phyloP scores from a whole-genome alignment of 164 flowering plant genomes.

The Chimonanthus salicifolius region DNA sequence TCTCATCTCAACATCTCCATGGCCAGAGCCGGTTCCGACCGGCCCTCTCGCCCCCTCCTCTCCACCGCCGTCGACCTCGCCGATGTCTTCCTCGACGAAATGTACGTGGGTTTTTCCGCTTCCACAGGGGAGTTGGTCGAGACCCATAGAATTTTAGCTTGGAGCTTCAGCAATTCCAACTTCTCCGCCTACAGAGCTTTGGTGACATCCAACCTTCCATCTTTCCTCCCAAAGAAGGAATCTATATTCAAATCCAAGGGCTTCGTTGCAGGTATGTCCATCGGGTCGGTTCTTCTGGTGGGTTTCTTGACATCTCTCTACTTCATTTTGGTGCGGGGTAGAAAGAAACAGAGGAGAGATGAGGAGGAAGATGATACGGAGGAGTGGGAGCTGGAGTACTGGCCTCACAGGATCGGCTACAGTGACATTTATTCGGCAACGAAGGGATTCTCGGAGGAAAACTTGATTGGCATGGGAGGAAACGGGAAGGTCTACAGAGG shows the following conservation, averaged over 20 bases:
- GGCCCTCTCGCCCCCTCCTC: slow-evolving; percentile 28
- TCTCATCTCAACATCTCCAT: slow-evolving; percentile 27
- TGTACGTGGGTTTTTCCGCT: slow-evolving; percentile 39
- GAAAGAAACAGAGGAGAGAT: neutral
- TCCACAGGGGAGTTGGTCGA: slow-evolving; percentile 33
- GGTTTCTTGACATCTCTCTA: neutral
- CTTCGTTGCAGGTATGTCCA: slow-evolving; percentile 24
- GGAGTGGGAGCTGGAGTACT: slow-evolving; percentile 50
- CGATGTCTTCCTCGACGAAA: slow-evolving; percentile 31
- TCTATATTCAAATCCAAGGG: slow-evolving; percentile 15
- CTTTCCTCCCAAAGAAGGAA: slow-evolving; percentile 22
- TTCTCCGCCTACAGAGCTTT: slow-evolving; percentile 30
- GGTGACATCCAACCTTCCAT: slow-evolving; percentile 29
- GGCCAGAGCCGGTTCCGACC: slow-evolving; percentile 28
- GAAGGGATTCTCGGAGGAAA: slow-evolving; percentile 30
- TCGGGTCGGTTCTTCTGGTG: slow-evolving; percentile 8
- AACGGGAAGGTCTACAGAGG: slow-evolving; percentile 47
- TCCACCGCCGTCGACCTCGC: slow-evolving; percentile 21
- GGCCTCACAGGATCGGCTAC: slow-evolving; percentile 44
- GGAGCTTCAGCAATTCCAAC: slow-evolving; percentile 45
- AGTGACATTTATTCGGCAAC: slow-evolving; percentile 35
- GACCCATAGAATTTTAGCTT: slow-evolving; percentile 32
- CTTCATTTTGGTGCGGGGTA: slow-evolving; percentile 7
- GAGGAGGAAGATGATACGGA: slow-evolving; percentile 21
- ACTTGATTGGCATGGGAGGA: slow-evolving; percentile 38